Percentiles rank a stretch among this genome's conserved stretches.
These are phyloP conservation scores for Microsporum audouinii DNA, from an alignment of 2,329 filamentous ascomycete species.

Conservation along the genomic window DNA sequence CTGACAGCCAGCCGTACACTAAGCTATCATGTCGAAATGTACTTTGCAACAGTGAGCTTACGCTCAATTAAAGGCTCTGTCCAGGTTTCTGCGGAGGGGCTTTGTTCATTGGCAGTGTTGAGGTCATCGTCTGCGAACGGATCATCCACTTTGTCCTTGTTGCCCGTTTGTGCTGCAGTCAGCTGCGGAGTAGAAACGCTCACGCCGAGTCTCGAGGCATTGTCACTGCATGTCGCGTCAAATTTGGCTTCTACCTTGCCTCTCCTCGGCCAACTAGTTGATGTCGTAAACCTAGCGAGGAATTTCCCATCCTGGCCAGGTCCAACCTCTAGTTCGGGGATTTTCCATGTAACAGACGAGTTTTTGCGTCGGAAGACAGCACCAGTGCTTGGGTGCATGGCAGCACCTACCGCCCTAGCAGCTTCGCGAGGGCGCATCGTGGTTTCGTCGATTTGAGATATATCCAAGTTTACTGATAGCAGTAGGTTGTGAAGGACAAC, in stretches of 20 bases:
- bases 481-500: slow-evolving; percentile 65
- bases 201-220: slow-evolving; percentile 56
- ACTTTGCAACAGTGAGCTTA: slow-evolving; percentile 65
- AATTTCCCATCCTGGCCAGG: slow-evolving; percentile 54
- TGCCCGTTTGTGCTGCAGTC: slow-evolving; percentile 15
- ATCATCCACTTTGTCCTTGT: slow-evolving; percentile 27
- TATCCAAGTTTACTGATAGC: slow-evolving; percentile 45
- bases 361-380: slow-evolving; percentile 37
- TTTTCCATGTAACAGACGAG: slow-evolving; percentile 36
- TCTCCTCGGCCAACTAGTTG: slow-evolving; percentile 56
- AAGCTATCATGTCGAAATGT: slow-evolving; percentile 43
- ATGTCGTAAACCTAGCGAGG: slow-evolving; percentile 69
- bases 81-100: slow-evolving; percentile 42
- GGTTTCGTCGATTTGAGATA: slow-evolving; percentile 27
- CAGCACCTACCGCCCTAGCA: slow-evolving; percentile 31
- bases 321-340: slow-evolving; percentile 44
- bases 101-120: slow-evolving; percentile 17
- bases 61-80: slow-evolving; percentile 52
- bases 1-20: not conserved
- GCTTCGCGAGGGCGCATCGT: slow-evolving; percentile 39
- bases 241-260: slow-evolving; percentile 75
- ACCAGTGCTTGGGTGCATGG: slow-evolving; percentile 37
- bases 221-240: slow-evolving; percentile 51
- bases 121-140: slow-evolving; percentile 39
- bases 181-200: slow-evolving; percentile 19